Conservation (phyloP, 1,284 basidiomycete species). For the Macrocystidia cucumis region DNA sequence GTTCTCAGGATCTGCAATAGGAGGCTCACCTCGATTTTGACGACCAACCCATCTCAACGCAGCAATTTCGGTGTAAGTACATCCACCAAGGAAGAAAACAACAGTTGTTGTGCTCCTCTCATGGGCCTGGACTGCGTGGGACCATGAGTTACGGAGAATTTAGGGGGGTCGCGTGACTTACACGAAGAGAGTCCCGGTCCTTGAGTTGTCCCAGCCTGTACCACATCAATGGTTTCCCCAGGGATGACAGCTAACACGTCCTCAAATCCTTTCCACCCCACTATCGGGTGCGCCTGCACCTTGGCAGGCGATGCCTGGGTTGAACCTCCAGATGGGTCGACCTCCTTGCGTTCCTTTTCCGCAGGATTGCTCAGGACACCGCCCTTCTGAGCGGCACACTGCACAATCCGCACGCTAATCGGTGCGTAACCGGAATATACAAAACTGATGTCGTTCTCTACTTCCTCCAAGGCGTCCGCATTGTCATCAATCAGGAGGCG, state of each 20-base stretch:
- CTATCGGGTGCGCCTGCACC: conserved; percentile 80
- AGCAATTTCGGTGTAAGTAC: conserved; percentile 95
- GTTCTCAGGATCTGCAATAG: conserved; percentile 3
- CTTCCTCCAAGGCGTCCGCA: conserved; percentile 63
- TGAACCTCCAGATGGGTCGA: conserved; percentile 28
- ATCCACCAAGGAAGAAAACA: conserved; percentile 98
- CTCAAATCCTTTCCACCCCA: conserved; percentile 96
- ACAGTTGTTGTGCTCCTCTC: conserved; percentile 73
- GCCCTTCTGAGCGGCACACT: conserved; percentile 88
- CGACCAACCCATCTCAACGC: conserved; percentile 87
- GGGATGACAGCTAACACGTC: conserved; percentile 79
- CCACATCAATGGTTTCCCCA: conserved; percentile 80
- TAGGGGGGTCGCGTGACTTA: conserved; percentile 3
- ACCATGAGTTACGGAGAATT: conserved; percentile 3
- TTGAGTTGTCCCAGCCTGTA: conserved; percentile 43
- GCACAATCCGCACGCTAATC: conserved; percentile 85
- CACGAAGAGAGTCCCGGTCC: too few species aligned
- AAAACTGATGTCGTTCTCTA: conserved; percentile 91
- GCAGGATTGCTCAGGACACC: conserved; percentile 75
- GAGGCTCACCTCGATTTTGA: conserved; percentile 64
- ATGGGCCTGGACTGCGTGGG: conserved; percentile 32
- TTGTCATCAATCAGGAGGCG: conserved; percentile 91
- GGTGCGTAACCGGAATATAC: conserved; percentile 98
- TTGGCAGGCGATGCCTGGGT: conserved; percentile 31
- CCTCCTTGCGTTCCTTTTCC: conserved; percentile 44